phyloP scores from a whole-genome alignment of 2,329 filamentous ascomycete species.

The Apiospora arundinis region DNA sequence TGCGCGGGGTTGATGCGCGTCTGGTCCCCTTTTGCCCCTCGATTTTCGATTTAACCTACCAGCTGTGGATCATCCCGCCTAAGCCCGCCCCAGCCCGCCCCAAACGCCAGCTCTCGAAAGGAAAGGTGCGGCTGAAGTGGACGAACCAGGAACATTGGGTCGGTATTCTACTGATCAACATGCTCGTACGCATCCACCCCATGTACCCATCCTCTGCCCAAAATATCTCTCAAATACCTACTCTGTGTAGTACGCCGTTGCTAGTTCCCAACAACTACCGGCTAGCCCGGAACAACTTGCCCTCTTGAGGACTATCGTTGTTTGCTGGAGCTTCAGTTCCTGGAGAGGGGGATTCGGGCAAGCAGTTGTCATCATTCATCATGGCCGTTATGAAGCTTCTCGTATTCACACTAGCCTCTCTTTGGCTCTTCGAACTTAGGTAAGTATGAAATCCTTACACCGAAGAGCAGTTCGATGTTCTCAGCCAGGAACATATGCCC shows the following conservation, averaged over 20 bases:
- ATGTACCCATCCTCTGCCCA: background rate
- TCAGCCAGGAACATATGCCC: background rate
- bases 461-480: background rate
- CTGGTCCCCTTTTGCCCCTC: background rate
- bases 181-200: background rate
- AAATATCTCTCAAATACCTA: background rate
- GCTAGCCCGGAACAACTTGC: background rate
- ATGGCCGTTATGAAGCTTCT: background rate
- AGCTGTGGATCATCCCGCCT: background rate
- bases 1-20: background rate
- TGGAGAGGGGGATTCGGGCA: background rate
- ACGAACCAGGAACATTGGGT: background rate
- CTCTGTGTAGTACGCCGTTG: background rate
- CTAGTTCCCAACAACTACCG: background rate
- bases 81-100: background rate
- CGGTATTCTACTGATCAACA: background rate
- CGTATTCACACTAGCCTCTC: background rate
- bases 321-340: background rate
- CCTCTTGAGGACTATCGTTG: background rate
- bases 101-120: background rate
- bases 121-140: slow-evolving; percentile 2
- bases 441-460: background rate
- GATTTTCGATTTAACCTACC: background rate
- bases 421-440: too few relatives aligned
- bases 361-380: slow-evolving; percentile 4